Evolutionary conservation across 164 flowering plant genomes (phyloP), one percentile per base, ranked within the genome.

Genomic region (Akebia trifoliata): DNA sequence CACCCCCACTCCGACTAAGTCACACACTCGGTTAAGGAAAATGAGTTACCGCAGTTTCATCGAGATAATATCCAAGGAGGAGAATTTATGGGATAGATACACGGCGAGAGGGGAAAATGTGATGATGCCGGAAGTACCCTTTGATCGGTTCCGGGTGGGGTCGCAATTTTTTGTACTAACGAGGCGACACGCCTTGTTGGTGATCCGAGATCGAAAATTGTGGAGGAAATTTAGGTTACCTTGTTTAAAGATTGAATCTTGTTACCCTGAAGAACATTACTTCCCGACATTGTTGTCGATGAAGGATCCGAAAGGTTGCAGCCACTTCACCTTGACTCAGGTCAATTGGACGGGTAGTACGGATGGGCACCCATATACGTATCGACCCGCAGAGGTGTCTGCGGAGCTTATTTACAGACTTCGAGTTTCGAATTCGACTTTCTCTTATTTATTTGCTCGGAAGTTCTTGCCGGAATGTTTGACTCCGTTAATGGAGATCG

Each of bases 211-310:
- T 43, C 75, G 79, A 24, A 50, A 60, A 50, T 63, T 91, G 4
- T 91, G 98, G 98, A 73, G 72, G 71, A 88, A 88, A 44, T 91
- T 91, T 60, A 76, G 73, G 60, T 26, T 80, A 34, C 96, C 96
- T 0, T 91, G 98, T 69, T 67, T 73, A 50, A 69, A 76, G 10
- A 59, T 55, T 0, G 75, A 84, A 8, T 77, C 83, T 8, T 91
- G 98, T 68, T 91, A 83, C 71, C 98, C 98, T 0, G 98, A 91
- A 57, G 98, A 91, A 62, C 98, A 91, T 61, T 91, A 91, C 57
- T 88, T 91, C 47, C 95, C 98, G 4, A 91, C 98, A 0, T 51
- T 91, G 42, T 60, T 91, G 49, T 81, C 85, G 7, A 88, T 86
- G 92, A 56, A 56, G 78, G 95, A 91, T 62, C 90, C 84, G 0